Conservation (phyloP, 202 grass and related monocot species). For the Dendrocalamus latiflorus region DNA sequence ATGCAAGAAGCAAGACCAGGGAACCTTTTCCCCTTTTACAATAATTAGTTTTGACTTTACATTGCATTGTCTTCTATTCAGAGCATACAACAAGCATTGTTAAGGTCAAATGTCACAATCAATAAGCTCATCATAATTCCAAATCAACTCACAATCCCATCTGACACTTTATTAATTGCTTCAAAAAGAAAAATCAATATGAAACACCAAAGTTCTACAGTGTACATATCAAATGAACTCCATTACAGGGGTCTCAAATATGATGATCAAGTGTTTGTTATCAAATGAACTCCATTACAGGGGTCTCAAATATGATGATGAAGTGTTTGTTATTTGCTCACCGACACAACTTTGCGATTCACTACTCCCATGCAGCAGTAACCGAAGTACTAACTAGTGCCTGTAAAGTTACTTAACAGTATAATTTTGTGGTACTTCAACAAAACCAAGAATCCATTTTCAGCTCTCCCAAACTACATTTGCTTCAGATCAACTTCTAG, state of each 20-base stretch:
- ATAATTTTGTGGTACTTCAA: not conserved
- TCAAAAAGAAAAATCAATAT: not conserved
- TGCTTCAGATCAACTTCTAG: not conserved
- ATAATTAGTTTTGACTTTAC: not conserved
- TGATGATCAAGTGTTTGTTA: not conserved
- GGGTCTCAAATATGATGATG: not conserved
- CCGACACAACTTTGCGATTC: not conserved
- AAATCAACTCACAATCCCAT: not conserved
- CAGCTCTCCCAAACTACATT: not conserved
- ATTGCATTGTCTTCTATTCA: not conserved
- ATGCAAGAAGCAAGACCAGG: not conserved
- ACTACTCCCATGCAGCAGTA: not conserved
- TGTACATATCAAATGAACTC: not conserved
- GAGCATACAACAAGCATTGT: not conserved
- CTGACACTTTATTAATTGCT: not conserved
- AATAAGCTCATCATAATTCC: not conserved
- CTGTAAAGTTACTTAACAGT: not conserved
- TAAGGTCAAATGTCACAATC: not conserved
- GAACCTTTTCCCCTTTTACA: not conserved
- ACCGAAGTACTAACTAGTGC: not conserved
- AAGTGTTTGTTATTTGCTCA: not conserved
- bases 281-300: not conserved
- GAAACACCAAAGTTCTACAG: not conserved
- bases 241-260: not conserved
- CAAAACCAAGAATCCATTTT: not conserved